Evolutionary conservation across 805 yeast genomes (phyloP), one percentile per base, ranked within the genome.

Genomic region (Yamadazyma insecticola): DNA sequence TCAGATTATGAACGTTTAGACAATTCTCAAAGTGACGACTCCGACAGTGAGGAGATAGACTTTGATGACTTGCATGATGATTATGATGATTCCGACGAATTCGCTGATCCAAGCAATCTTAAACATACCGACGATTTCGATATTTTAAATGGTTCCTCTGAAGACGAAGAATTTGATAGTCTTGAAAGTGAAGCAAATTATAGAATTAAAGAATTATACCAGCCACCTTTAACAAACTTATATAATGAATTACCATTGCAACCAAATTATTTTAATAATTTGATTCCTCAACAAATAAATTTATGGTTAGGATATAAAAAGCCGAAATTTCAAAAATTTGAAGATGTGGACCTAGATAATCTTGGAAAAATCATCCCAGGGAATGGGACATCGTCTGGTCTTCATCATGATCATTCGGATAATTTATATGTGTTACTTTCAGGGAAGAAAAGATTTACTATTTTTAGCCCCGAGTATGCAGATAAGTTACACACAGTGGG

Each of bases 321-420:
- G 19, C 37, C 16, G 14, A 22, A n/a, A n/a, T n/a, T n/a, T n/a
- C n/a, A n/a, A n/a, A n/a, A n/a, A n/a, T n/a, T n/a, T 12, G 48
- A 54, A 14, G 30, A 37, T 2, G 18, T 27, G 1, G 41, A 48
- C 11, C 33, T 40, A 2, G 53, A 55, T 20, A 12, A 32, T 6
- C 33, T 40, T 4, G 50, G 49, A 6, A 72, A 74, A 45, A 57
- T 57, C 14, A 53, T 80, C 1, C 81, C 86, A 1, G 71, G 73
- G 1, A 61, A 64, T 1, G 81, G 81, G 2, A 63, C 78, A 1
- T 78, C 87, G 0, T 78, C 88, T 1, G 90, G 90, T 0, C 55
- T 82, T 9, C 90, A 82, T 44, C 90, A 82, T 50, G 90, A 82
- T 50, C 89, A 81, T 53, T 85, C 89, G 2, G 89, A 81, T 48